These are phyloP conservation scores for Acacia concinna DNA, from an alignment of 331 rosid species.

Conservation along the genomic window DNA sequence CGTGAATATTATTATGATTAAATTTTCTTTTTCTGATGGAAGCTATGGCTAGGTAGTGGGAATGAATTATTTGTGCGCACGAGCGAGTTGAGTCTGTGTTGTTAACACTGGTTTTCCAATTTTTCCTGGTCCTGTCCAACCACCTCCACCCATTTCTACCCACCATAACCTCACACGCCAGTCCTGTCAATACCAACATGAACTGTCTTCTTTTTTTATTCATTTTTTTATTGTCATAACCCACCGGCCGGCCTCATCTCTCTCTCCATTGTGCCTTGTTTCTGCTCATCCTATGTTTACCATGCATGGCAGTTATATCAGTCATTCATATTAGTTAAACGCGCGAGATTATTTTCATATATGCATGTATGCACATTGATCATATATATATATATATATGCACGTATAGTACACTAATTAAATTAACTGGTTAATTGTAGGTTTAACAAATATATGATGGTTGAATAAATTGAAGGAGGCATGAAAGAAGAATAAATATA, in stretches of 20 bases:
- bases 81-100: conserved; percentile 38
- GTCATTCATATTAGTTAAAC: neutral
- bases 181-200: conserved; percentile 46
- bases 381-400: neutral
- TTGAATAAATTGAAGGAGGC: neutral
- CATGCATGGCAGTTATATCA: neutral
- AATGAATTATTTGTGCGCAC: conserved; percentile 40
- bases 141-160: conserved; percentile 90
- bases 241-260: conserved; percentile 31
- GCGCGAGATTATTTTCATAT: neutral
- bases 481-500: neutral
- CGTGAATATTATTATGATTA: neutral
- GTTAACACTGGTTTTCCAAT: conserved; percentile 16
- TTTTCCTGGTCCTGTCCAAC: conserved; percentile 50
- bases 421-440: neutral
- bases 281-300: neutral
- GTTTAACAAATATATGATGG: neutral
- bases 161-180: conserved; percentile 45
- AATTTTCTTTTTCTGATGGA: neutral
- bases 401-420: neutral
- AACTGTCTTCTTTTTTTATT: neutral
- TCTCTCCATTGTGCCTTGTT: neutral
- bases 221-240: conserved; percentile 4
- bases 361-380: neutral
- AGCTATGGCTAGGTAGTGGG: conserved; percentile 32